Evolutionary conservation across 345 rosid genomes (phyloP), one percentile per base, ranked within the genome.

Genomic region (Erucastrum elatum): DNA sequence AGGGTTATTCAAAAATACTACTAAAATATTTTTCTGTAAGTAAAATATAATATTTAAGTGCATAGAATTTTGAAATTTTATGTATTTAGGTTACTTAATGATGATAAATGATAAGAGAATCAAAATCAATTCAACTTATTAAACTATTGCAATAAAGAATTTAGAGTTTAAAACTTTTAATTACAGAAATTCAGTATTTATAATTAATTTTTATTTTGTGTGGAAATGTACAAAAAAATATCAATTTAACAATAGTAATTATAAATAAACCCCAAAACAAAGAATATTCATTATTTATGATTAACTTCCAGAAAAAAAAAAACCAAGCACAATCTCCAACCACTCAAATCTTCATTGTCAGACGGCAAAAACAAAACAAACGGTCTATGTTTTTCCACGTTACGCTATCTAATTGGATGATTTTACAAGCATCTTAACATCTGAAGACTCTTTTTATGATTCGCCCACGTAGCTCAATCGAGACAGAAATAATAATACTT

Each of bases 311-410:
- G 3, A 29, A 53, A 27, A 44, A 56, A 73, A 56, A 37, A 64
- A 12, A 17, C 30, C 73, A 72, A 65, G 41, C 77, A 78, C 73
- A 68, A 72, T 72, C 53, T 49, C 15, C 69, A 66, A 78, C 77
- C 72, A 78, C 81, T 65, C 15, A 49, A 78, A 72, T 78, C 55
- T 64, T 33, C 68, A n/a, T 3, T 78, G 64, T 66, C 41, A 26
- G 65, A 68, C 31, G 61, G 15, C 27, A 44, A 63, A 72, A 44
- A 61, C 15, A 7, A 62, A 72, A 68, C 59, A 9, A 78, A 74
- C 82, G 82, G 82, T 44, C 17, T 35, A 3, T 8, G 13, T 11
- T 8, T 27, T 0, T 21, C 82, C 82, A 79, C 78, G 82, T 74
- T 4, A 25, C 66, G 6, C 2, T 1, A 9, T 61, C 8, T 60